Percentiles rank a stretch among this genome's conserved stretches.
Conservation (phyloP, 345 rosid genomes). For the Eucalyptus erythrocorys region DNA sequence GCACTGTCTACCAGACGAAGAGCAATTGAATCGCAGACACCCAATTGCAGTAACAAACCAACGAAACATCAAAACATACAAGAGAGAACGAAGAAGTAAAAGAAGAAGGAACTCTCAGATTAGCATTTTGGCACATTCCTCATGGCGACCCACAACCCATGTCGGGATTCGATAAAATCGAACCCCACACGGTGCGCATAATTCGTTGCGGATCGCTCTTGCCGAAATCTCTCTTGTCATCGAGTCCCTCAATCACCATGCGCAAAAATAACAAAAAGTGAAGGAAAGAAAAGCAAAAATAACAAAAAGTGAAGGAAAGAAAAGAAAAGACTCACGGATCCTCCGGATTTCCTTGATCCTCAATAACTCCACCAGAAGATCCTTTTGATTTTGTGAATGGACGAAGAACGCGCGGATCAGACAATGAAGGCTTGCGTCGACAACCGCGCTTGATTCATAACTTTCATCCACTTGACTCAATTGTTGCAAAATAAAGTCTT, state of each 20-base stretch:
- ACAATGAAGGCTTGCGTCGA: too few species aligned
- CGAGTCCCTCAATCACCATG: neutral
- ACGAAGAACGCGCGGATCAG: too few species aligned
- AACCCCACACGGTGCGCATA: conserved; percentile 14
- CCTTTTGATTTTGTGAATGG: neutral
- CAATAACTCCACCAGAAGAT: neutral
- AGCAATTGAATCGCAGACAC: neutral
- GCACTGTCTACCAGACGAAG: too few species aligned
- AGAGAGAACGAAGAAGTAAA: neutral
- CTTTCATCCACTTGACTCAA: too few species aligned
- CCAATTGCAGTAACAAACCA: neutral
- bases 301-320: neutral
- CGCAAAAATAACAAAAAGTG: too few species aligned
- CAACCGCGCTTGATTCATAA: too few species aligned
- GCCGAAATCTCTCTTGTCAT: neutral
- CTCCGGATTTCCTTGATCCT: neutral
- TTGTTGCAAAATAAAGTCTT: too few species aligned
- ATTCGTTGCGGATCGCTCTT: conserved; percentile 11
- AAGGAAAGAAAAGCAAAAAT: neutral
- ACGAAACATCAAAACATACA: neutral
- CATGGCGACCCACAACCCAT: conserved; percentile 21
- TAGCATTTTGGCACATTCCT: conserved; percentile 32
- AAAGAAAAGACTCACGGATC: neutral
- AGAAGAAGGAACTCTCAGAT: conserved; percentile 5
- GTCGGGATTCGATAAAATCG: neutral